Evolutionary conservation across 75 land plant genomes (phyloP), one percentile per base, ranked within the genome.

Genomic region (Pinus albicaulis): DNA sequence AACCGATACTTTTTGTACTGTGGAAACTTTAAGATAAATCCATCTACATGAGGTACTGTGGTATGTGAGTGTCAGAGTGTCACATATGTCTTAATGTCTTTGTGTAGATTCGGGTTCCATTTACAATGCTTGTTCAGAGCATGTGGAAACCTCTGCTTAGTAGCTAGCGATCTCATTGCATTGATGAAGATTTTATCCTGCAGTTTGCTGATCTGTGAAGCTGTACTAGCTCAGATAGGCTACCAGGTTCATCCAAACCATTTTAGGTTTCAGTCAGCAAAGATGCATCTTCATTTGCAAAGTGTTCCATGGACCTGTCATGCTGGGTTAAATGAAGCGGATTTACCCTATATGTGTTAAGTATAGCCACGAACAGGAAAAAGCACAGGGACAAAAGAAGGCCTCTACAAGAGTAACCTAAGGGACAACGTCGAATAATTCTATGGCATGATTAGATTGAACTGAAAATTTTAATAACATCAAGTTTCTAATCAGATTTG

Each of bases 21-120:
- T 16, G 95, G 94, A 77, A 95, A 77, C 72, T 94, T 85, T 61
- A 87, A 78, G 57, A 95, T 85, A 76, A 98, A 78, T 25, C 96
- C 98, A 83, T 98, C 98, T 4, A 98, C 99, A 84, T 93, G 96
- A 72, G 91, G 91, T 17, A 93, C 89, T 96, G 95, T 91, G 64
- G 94, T 90, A 79, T 95, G 96, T 24, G 93, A 88, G 69, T 95
- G 98, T 61, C 96, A 94, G 93, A 88, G 69, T 95, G 98, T 61
- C 96, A 94, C 99, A 98, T 95, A 77, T 98, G 55, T 89, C 95
- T 20, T 86, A 86, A 76, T 98, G 99, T 77, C 93, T 86, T 72
- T 84, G 88, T 57, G 92, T 86, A 55, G 95, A 91, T 26, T 56
- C 83, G 4, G 98, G 95, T 48, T 98, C 95, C 89, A 89, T 94